Base-by-base conservation (phyloP, 2,329 filamentous ascomycete species). In the Colletotrichum brevisporum region DNA sequence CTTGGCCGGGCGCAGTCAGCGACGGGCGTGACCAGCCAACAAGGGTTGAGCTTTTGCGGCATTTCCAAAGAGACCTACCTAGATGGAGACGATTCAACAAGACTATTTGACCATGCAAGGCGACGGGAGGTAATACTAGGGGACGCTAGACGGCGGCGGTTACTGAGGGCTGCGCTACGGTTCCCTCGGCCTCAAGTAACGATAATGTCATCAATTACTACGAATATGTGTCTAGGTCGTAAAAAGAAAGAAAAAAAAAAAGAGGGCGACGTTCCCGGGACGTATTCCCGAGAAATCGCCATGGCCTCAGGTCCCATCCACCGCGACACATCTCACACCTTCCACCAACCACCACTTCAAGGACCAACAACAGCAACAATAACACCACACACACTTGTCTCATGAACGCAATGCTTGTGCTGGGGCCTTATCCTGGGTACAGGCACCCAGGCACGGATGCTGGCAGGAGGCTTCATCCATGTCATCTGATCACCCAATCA, bases 1-100 rank as follows among this genome's bases (percentile, higher is more conserved):
- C 63, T 69, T 61, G 67, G 63, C 63, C 55, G 51, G 67, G 63
- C 67, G 63, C 67, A 67, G 63, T 50, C 16, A 9, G 3, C 9
- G 24, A n/a, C 15, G 16, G 31, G 18, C 15, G 24, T 36, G 36
- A 3, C 27, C 16, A 15, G 13, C 47, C 48, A 43, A 21, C 41
- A 50, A 56, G 48, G 41, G 16, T 47, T 4, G 41, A 53, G 55
- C n/a, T 52, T n/a, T 60, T 60, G 63, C 36, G 54, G 55, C 18
- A 39, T 63, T 56, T 56, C 15, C 21, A 43, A 13, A 58, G 47
- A 36, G 31, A 27, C 15, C 4, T 31, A 15, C 26, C 36, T 39
- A 24, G 21, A 24, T 24, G 21, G 21, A 24, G 21, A 24, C 21
- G 21, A 24, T 24, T 24, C 21, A 24, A 24, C 21, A 24, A 24